Base-by-base conservation (phyloP, 1,284 basidiomycete species). In the Malassezia nana region DNA sequence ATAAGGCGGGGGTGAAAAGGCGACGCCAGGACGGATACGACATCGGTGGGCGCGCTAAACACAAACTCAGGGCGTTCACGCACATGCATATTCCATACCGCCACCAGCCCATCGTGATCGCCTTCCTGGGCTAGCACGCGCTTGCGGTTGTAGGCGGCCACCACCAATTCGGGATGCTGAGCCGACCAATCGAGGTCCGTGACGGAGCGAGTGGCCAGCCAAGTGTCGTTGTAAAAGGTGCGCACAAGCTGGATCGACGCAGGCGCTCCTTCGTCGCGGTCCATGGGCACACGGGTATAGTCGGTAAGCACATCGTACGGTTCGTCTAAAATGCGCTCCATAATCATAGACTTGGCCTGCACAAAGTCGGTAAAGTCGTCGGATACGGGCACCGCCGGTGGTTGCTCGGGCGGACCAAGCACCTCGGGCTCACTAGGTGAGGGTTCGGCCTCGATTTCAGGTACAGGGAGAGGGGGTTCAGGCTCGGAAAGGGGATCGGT, bases 141-240 rank as follows among this genome's bases (percentile, higher is more conserved):
- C 64, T 92, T 94, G 77, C 94, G 92, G 78, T 94, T 98, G 74
- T 99, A 99, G 4, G 90, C 86, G 0, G 89, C 90, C 8, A 88
- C 87, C 57, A 83, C 86, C 22, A 99, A 82, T 76, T 99, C 94
- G 7, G 91, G 91, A 66, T 89, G 94, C 89, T 95, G 92, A 1
- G 87, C 86, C 47, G 89, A 94, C 94, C 94, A 99, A 72, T 96
- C 94, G 13, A 96, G 79, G 60, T 87, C 89, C 0, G 94, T 98
- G 51, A 99, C 86, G 10, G 89, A 91, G 48, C 94, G 79, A 66
- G 91, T 89, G 72, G 85, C 63, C 48, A 62, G 66, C 35, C 32
- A 39, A 8, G 20, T 43, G n/a, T 69, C 65, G 16, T 60, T 64
- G 32, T 60, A 58, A 46, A 72, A 71, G 12, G 48, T 61, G 15